Percentiles rank a stretch among this genome's conserved stretches.
phyloP scores from a whole-genome alignment of 2,329 filamentous ascomycete species.

The Xylaria sp. region DNA sequence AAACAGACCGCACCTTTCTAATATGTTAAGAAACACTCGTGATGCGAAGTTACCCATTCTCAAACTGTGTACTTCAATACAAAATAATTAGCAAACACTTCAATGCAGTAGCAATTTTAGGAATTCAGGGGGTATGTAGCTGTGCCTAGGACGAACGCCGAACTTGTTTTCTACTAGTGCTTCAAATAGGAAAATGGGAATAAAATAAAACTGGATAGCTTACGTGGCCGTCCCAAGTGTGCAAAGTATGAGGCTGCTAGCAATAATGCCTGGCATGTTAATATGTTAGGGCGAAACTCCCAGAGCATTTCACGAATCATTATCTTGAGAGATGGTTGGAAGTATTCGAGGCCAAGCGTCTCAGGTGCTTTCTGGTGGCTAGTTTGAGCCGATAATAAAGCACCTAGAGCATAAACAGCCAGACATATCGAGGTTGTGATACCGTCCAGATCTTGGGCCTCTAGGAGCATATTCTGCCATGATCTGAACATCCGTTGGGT shows the following conservation, averaged over 20 bases:
- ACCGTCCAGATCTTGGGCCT: conserved; percentile 44
- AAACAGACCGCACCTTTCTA: conserved; percentile 46
- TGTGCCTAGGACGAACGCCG: background rate
- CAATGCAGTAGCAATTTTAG: background rate
- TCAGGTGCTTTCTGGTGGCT: conserved; percentile 43
- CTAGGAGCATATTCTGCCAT: conserved; percentile 47
- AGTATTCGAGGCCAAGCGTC: conserved; percentile 49
- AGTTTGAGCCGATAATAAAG: conserved; percentile 40
- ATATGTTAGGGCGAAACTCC: conserved; percentile 49
- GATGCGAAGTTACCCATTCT: conserved; percentile 51
- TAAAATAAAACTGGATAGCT: background rate
- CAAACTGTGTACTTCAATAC: conserved; percentile 48
- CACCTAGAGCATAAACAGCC: conserved; percentile 53
- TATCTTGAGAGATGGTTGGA: conserved; percentile 52
- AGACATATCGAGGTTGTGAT: conserved; percentile 52
- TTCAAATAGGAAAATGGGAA: background rate
- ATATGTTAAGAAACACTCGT: conserved; percentile 47
- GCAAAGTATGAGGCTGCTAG: conserved; percentile 54
- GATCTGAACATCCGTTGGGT: conserved; percentile 44
- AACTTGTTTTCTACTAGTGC: background rate
- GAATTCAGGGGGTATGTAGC: background rate
- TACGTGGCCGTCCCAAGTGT: conserved; percentile 51
- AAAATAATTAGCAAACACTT: conserved; percentile 10
- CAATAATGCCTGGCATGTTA: conserved; percentile 51
- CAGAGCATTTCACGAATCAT: conserved; percentile 50